Percentiles rank a stretch among this genome's conserved stretches.
Evolutionary conservation across 257 asterid species (phyloP).

Genomic region (Apocynum venetum): DNA sequence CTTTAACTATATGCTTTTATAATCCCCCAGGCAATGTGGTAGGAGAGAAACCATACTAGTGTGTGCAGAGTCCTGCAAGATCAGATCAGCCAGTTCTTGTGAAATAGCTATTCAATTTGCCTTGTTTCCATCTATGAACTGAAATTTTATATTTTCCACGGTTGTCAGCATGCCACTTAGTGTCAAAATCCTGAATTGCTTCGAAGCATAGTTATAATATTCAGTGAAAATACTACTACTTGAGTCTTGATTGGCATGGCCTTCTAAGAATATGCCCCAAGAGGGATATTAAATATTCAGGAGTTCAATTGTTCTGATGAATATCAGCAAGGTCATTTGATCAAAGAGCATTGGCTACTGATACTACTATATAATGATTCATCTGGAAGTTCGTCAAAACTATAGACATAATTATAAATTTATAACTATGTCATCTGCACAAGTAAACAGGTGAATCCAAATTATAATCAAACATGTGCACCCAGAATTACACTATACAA

Average conservation of each 20-base stretch:
- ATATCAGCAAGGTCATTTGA: no score
- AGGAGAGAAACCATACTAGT: slow-evolving; percentile 87
- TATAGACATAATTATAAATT: neutral
- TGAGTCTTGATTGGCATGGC: neutral
- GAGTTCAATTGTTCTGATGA: no score
- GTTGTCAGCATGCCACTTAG: neutral
- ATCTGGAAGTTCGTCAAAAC: neutral
- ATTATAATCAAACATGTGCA: neutral
- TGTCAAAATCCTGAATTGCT: neutral
- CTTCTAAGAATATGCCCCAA: neutral
- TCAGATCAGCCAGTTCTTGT: neutral
- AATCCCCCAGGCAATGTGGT: slow-evolving; percentile 85
- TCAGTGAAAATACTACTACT: no score
- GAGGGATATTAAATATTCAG: neutral
- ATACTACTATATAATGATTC: no score
- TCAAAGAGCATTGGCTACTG: no score
- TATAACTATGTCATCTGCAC: neutral
- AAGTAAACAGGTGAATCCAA: neutral
- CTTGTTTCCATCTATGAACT: neutral
- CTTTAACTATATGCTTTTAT: slow-evolving; percentile 68
- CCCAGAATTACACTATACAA: slow-evolving; percentile 2
- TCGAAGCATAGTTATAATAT: no score
- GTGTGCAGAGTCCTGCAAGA: neutral
- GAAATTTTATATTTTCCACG: neutral
- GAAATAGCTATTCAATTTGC: neutral